These are phyloP conservation scores for Phytophthora megakarya DNA, from an alignment of 352 stramenopile genomes.

Conservation along the genomic window DNA sequence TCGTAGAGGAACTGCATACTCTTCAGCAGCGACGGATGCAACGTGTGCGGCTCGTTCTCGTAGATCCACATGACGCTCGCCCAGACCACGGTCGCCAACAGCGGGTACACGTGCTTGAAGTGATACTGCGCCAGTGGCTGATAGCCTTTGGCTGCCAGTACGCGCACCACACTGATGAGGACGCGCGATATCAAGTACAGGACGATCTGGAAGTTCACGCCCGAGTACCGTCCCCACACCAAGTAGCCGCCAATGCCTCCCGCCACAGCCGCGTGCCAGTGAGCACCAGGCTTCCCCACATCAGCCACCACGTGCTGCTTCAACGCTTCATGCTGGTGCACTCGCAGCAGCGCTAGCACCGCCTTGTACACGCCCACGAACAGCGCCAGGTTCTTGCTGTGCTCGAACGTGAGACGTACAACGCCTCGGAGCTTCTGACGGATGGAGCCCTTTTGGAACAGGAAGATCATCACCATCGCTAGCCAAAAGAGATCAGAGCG, in stretches of 20 bases:
- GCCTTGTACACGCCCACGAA: conserved; percentile 91
- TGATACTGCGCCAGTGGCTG: conserved; percentile 66
- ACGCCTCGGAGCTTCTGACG: conserved; percentile 76
- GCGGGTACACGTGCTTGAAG: conserved; percentile 81
- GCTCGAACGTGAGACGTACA: conserved; percentile 83
- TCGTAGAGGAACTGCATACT: conserved; percentile 92
- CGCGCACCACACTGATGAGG: conserved; percentile 70
- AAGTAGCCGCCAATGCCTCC: conserved; percentile 81
- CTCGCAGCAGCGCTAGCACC: conserved; percentile 65
- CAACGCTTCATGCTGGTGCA: conserved; percentile 55
- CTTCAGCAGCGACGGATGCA: conserved; percentile 83
- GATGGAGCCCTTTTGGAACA: conserved; percentile 85
- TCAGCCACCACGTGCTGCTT: conserved; percentile 32
- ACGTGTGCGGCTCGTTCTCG: conserved; percentile 76
- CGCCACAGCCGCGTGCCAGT: conserved; percentile 82
- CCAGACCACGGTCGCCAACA: conserved; percentile 80
- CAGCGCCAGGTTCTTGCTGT: conserved; percentile 86
- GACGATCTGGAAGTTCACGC: conserved; percentile 91
- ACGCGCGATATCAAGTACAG: conserved; percentile 88
- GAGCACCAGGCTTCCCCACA: conserved; percentile 70
- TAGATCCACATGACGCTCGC: conserved; percentile 88
- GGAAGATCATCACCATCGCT: conserved; percentile 91
- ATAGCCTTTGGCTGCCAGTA: conserved; percentile 64
- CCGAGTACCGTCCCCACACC: conserved; percentile 84
- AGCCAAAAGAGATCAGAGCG: conserved; percentile 8